phyloP scores from a whole-genome alignment of 495 filamentous ascomycete genomes.

The Hyaloscypha hepaticicola region DNA sequence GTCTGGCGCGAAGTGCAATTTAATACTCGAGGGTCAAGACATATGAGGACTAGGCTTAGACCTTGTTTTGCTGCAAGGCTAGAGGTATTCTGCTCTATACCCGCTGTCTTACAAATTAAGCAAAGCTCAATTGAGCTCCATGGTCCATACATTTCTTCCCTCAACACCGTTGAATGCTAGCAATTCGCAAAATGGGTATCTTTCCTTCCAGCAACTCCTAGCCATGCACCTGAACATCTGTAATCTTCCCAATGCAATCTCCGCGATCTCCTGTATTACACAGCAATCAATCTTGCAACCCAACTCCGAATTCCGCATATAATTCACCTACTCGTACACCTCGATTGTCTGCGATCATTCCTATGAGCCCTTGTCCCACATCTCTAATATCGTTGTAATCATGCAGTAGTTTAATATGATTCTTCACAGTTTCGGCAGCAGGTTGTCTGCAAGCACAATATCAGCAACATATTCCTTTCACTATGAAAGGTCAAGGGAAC shows the following conservation, averaged over 20 bases:
- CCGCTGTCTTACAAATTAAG: background rate
- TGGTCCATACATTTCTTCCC: background rate
- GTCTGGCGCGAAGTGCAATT: background rate
- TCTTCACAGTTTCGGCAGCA: slow-evolving; percentile 47
- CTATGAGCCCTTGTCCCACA: slow-evolving; percentile 68
- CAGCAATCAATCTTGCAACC: slow-evolving; percentile 25
- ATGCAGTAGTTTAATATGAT: slow-evolving; percentile 67
- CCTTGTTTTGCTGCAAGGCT: background rate
- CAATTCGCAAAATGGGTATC: background rate
- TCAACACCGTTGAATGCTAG: background rate
- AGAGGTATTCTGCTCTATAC: background rate
- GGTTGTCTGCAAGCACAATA: slow-evolving; percentile 9
- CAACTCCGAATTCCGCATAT: slow-evolving; percentile 52
- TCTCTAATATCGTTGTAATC: slow-evolving; percentile 81
- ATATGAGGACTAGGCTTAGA: background rate
- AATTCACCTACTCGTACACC: slow-evolving; percentile 62
- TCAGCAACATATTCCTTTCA: background rate
- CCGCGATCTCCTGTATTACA: background rate
- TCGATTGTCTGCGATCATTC: slow-evolving; percentile 67
- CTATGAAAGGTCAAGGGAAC: background rate
- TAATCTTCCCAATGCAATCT: background rate
- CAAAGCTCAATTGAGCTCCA: slow-evolving; percentile 1
- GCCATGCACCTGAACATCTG: background rate
- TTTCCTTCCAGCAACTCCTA: background rate
- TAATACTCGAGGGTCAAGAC: background rate